Percentiles rank a stretch among this genome's conserved stretches.
Conservation (phyloP, 768 basidiomycete genomes). For the Lactarius deliciosus region DNA sequence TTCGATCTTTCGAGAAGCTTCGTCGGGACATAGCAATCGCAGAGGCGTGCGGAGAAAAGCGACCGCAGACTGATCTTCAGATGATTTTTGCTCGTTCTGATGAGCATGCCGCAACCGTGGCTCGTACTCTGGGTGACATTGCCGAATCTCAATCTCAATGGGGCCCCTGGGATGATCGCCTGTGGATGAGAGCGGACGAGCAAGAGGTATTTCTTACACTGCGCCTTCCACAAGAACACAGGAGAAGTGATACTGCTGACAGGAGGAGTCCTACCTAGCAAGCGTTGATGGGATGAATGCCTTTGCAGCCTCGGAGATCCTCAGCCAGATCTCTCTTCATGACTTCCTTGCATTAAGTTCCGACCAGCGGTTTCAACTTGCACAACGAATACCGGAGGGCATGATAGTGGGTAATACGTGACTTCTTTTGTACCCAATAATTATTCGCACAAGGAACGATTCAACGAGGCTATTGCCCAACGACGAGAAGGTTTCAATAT, state of each 20-base stretch:
- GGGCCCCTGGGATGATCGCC: conserved; percentile 51
- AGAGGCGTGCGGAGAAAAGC: conserved; percentile 57
- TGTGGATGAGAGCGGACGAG: conserved; percentile 53
- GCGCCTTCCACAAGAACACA: too few relatives aligned
- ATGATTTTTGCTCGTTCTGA: conserved; percentile 65
- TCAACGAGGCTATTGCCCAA: conserved; percentile 25
- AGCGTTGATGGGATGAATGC: conserved; percentile 62
- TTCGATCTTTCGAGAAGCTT: conserved; percentile 70
- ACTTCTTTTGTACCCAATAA: not conserved
- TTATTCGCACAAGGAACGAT: conserved; percentile 15
- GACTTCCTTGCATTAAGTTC: conserved; percentile 45
- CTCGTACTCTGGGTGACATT: conserved; percentile 58
- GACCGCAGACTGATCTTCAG: conserved; percentile 43
- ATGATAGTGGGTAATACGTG: conserved; percentile 24
- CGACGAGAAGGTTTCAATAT: conserved; percentile 17
- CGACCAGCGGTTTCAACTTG: conserved; percentile 23
- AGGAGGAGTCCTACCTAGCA: conserved; percentile 65
- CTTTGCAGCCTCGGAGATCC: conserved; percentile 64
- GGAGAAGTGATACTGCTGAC: conserved; percentile 20
- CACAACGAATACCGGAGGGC: conserved; percentile 14
- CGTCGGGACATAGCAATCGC: conserved; percentile 60
- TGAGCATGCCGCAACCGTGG: conserved; percentile 54
- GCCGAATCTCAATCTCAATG: conserved; percentile 46
- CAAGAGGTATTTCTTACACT: conserved; percentile 43
- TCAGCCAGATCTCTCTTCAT: conserved; percentile 53